These are phyloP conservation scores for Casaregolazyma suthepensis DNA, from an alignment of 1,139 yeast species.

Conservation along the genomic window DNA sequence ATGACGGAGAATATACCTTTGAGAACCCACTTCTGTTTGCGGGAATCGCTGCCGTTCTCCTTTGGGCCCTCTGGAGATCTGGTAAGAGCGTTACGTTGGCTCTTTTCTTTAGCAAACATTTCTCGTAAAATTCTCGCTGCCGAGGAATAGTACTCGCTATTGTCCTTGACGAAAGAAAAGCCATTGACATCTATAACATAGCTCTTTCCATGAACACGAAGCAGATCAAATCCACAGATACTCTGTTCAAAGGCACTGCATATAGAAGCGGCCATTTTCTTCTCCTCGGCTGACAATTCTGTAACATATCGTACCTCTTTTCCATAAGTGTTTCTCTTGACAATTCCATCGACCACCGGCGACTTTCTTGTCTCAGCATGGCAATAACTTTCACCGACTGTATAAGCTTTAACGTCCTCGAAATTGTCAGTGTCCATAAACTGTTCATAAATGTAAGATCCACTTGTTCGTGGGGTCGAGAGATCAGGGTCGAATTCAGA, in stretches of 20 bases:
- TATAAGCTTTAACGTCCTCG: constrained; percentile 97
- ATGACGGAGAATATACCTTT: constrained; percentile 89
- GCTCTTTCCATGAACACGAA: constrained; percentile 81
- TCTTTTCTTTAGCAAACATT: constrained; percentile 58
- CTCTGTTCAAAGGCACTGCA: constrained; percentile 79
- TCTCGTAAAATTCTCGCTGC: constrained; percentile 75
- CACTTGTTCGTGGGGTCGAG: constrained; percentile 71
- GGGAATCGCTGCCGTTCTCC: constrained; percentile 45
- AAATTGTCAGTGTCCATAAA: constrained; percentile 98
- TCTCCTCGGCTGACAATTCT: constrained; percentile 67
- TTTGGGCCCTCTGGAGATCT: constrained; percentile 5
- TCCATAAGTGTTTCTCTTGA: constrained; percentile 94
- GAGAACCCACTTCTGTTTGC: constrained; percentile 93
- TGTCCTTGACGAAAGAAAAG: constrained; percentile 94
- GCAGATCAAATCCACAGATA: constrained; percentile 95
- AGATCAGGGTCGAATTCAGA: constrained; percentile 91
- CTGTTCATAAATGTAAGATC: constrained; percentile 86
- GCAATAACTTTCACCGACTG: constrained; percentile 85
- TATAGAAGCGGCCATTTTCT: constrained; percentile 70
- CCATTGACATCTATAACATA: constrained; percentile 98
- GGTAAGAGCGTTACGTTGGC: constrained; percentile 39
- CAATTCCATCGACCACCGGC: constrained; percentile 98
- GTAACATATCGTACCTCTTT: constrained; percentile 92
- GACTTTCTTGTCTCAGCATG: constrained; percentile 98
- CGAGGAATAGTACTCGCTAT: constrained; percentile 74